phyloP scores from a whole-genome alignment of 805 yeast genomes.

The Candida corydali region DNA sequence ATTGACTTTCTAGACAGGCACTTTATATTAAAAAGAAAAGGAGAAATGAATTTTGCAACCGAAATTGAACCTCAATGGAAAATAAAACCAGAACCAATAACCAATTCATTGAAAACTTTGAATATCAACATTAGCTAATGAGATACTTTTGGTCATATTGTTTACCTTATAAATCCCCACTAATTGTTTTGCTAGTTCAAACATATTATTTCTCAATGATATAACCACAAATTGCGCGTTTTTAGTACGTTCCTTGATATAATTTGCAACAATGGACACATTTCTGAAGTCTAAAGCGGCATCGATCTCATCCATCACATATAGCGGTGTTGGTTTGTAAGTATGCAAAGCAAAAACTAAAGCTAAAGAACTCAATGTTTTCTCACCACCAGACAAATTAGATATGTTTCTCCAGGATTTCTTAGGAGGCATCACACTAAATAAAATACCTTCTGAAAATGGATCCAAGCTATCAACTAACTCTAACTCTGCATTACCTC shows the following conservation, averaged over 20 bases:
- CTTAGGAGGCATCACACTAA: constrained; percentile 99
- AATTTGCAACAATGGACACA: constrained; percentile 95
- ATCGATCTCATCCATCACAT: constrained; percentile 99
- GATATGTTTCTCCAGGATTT: constrained; percentile 96
- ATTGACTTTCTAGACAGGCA: constrained; percentile 77
- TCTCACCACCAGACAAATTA: constrained; percentile 96
- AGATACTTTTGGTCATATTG: constrained; percentile 84
- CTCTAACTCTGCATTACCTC: constrained; percentile 97
- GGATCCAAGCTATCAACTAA: constrained; percentile 95
- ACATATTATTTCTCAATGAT: constrained; percentile 94
- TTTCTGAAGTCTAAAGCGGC: constrained; percentile 97
- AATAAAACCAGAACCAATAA: background rate
- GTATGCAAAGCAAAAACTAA: constrained; percentile 93
- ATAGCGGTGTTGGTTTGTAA: constrained; percentile 94
- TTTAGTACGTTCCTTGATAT: constrained; percentile 90
- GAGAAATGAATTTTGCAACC: constrained; percentile 68
- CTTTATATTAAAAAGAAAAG: constrained; percentile 62
- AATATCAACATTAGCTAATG: constrained; percentile 23
- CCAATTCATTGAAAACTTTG: constrained; percentile 2
- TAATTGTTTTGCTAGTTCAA: constrained; percentile 88
- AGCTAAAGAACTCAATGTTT: constrained; percentile 91
- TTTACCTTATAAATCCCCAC: constrained; percentile 94
- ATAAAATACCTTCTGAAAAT: constrained; percentile 93
- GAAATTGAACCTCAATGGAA: constrained; percentile 25
- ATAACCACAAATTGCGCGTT: constrained; percentile 96